Percentiles rank a stretch among this genome's conserved stretches.
Conservation (phyloP, 441 rosid species). For the Dalechampia spathulata region DNA sequence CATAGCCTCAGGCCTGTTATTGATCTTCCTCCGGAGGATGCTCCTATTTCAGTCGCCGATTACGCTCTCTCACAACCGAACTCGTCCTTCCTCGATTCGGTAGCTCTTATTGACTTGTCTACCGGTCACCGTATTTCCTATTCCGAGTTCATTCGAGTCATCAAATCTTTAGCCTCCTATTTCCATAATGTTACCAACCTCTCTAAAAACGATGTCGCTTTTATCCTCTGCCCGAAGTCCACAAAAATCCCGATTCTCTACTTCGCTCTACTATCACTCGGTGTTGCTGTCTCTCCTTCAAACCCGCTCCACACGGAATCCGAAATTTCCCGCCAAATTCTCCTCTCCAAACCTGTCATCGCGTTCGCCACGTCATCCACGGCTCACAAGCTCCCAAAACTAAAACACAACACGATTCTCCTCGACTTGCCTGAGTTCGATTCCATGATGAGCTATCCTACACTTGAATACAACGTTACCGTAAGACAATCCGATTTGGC, state of each 20-base stretch:
- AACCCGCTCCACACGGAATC: constrained; percentile 23
- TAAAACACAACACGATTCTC: constrained; percentile 15
- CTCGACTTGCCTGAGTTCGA: constrained; percentile 36
- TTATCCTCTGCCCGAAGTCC: constrained; percentile 21
- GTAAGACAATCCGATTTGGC: constrained; percentile 25
- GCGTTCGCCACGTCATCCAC: constrained; percentile 30
- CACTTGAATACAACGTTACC: not conserved
- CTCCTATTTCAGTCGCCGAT: constrained; percentile 17
- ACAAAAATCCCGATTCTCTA: constrained; percentile 22
- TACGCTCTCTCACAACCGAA: constrained; percentile 17
- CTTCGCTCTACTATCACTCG: constrained; percentile 29
- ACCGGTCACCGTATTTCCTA: constrained; percentile 13
- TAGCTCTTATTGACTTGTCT: constrained; percentile 21
- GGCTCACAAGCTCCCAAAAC: constrained; percentile 20
- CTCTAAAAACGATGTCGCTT: constrained; percentile 19
- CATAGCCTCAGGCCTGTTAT: constrained; percentile 21
- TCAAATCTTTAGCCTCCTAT: constrained; percentile 9
- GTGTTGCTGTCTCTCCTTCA: constrained; percentile 25
- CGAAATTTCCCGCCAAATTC: constrained; percentile 19
- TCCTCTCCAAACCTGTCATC: constrained; percentile 22
- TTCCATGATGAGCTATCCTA: constrained; percentile 1
- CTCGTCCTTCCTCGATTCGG: constrained; percentile 10
- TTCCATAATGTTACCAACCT: constrained; percentile 16
- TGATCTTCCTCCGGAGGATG: constrained; percentile 13
- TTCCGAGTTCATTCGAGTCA: constrained; percentile 14